phyloP scores from a whole-genome alignment of 106 monocot species.

The Vanilla planifolia region DNA sequence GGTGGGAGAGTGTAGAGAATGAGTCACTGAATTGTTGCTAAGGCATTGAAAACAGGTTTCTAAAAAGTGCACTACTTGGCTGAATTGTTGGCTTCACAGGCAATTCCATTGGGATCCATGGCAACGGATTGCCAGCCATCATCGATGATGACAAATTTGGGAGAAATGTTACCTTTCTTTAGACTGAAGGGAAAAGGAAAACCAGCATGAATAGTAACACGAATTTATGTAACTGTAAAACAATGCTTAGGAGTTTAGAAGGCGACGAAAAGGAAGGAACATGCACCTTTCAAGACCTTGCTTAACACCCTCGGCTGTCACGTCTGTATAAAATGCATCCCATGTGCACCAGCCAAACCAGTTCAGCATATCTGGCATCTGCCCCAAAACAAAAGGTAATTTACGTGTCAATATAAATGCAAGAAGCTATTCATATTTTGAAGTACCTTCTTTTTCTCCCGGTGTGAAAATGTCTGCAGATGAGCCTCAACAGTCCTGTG shows the following conservation, averaged over 20 bases:
- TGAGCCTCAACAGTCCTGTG: constrained; percentile 57
- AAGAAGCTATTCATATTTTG: not conserved
- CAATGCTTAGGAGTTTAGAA: not conserved
- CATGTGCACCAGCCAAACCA: constrained; percentile 95
- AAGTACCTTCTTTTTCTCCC: constrained; percentile 69
- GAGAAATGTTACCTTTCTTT: constrained; percentile 40
- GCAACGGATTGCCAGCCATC: constrained; percentile 69
- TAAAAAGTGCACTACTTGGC: constrained; percentile 41
- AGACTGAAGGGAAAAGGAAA: constrained; percentile 27
- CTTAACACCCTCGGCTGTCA: constrained; percentile 52
- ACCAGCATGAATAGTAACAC: no score
- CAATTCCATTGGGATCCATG: constrained; percentile 45
- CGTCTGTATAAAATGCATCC: constrained; percentile 83
- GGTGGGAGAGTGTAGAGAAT: constrained; percentile 23
- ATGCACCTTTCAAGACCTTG: constrained; percentile 55
- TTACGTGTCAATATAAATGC: not conserved
- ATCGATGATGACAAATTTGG: constrained; percentile 67
- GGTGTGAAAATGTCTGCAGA: constrained; percentile 58
- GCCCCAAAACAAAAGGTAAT: constrained; percentile 3
- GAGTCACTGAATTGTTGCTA: no score
- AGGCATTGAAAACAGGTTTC: no score
- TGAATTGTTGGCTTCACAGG: constrained; percentile 35
- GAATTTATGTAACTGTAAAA: not conserved
- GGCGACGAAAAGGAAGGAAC: not conserved
- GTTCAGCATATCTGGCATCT: constrained; percentile 65